A percentile compares a stretch with the other conserved stretches of the same genome.
Evolutionary conservation across 179 eudicot genomes (phyloP).

Genomic region (Carnegiea gigantea): DNA sequence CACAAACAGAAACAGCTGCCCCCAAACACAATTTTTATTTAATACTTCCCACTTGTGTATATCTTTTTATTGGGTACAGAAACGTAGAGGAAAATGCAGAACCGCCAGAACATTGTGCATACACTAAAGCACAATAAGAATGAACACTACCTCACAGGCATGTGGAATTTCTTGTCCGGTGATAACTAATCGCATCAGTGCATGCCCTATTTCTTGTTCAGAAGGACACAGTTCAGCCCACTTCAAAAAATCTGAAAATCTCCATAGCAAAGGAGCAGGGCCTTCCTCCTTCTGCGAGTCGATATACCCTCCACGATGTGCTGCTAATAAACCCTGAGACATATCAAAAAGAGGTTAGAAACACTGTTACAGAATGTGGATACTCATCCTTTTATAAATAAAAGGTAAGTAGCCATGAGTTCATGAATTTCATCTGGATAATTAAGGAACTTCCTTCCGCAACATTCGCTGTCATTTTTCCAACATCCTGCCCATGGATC

Average conservation of each 20-base stretch:
- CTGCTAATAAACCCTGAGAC: slow-evolving; percentile 88
- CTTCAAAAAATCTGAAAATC: slow-evolving; percentile 90
- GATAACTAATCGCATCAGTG: slow-evolving; percentile 92
- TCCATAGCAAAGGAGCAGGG: slow-evolving; percentile 97
- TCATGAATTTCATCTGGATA: not conserved
- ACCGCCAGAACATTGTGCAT: not conserved
- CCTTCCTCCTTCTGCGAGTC: slow-evolving; percentile 99
- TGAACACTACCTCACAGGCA: slow-evolving; percentile 82
- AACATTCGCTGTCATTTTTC: not conserved
- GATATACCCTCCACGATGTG: slow-evolving; percentile 99
- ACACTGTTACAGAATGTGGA: not conserved
- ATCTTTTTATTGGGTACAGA: not conserved
- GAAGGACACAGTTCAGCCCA: slow-evolving; percentile 99
- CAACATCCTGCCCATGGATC: not conserved
- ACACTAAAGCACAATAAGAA: not conserved
- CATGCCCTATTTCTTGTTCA: slow-evolving; percentile 96
- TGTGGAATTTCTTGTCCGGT: slow-evolving; percentile 99
- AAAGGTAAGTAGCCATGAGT: not conserved
- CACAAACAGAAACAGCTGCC: not conserved
- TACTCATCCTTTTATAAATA: not conserved
- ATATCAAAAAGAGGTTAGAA: slow-evolving; percentile 20
- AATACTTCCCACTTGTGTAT: not conserved
- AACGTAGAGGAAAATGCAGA: not conserved
- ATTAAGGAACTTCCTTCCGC: not conserved
- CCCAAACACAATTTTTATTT: not conserved